phyloP scores from a whole-genome alignment of 805 yeast genomes.

The Monosporozyma siamensis region DNA sequence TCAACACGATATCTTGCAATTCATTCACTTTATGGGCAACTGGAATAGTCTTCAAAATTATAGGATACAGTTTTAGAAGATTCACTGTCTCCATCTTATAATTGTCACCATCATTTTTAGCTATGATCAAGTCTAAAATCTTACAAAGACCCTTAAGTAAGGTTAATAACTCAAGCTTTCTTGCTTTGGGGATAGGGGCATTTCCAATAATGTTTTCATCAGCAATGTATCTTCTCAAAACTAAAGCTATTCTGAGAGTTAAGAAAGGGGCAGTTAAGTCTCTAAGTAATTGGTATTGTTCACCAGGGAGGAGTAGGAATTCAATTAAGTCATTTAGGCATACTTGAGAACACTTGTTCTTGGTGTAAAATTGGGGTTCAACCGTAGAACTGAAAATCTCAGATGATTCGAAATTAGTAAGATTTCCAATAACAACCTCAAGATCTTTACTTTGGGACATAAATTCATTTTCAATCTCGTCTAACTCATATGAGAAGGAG shows the following conservation, averaged over 20 bases:
- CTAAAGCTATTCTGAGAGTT: constrained; percentile 48
- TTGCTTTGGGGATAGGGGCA: constrained; percentile 59
- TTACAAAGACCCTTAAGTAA: constrained; percentile 37
- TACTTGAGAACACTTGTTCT: constrained; percentile 40
- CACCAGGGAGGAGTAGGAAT: constrained; percentile 28
- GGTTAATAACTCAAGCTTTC: constrained; percentile 49
- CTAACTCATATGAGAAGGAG: constrained; percentile 51
- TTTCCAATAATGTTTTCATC: constrained; percentile 50
- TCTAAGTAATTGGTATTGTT: constrained; percentile 15
- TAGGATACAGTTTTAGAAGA: constrained; percentile 21
- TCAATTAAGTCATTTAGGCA: constrained; percentile 49
- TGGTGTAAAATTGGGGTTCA: constrained; percentile 35
- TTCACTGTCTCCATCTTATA: constrained; percentile 7
- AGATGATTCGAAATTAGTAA: constrained; percentile 37
- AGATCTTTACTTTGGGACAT: constrained; percentile 24
- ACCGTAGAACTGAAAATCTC: constrained; percentile 57
- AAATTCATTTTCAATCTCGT: constrained; percentile 41
- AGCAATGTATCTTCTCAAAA: constrained; percentile 53
- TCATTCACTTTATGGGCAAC: constrained; percentile 26
- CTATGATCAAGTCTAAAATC: constrained; percentile 14
- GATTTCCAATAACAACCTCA: constrained; percentile 30
- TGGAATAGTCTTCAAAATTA: constrained; percentile 27
- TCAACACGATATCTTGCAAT: constrained; percentile 21
- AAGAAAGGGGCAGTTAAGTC: constrained; percentile 38
- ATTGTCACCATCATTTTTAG: background rate